Evolutionary conservation across 768 basidiomycete genomes (phyloP).

Genomic region (Suillus luteus): DNA sequence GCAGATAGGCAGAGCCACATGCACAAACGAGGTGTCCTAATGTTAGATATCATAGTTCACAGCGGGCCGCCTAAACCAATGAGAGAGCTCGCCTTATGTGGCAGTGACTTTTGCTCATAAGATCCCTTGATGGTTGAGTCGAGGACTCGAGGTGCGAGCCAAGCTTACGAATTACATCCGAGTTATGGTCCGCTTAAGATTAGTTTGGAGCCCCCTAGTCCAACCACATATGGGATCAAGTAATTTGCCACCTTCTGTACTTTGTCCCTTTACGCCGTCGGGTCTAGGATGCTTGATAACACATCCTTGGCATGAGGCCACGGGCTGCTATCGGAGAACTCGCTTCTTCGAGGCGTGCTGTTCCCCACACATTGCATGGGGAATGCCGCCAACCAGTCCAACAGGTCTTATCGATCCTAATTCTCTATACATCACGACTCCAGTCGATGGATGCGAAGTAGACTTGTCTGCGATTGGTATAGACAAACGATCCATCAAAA

Average conservation of each 20-base stretch:
- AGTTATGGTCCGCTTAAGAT: conserved; percentile 73
- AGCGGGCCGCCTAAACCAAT: too few relatives aligned
- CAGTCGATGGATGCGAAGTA: not conserved
- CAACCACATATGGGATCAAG: conserved; percentile 89
- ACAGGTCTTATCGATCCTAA: not conserved
- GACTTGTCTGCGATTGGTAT: not conserved
- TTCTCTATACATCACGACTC: not conserved
- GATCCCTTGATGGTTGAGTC: too few relatives aligned
- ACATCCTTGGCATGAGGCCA: conserved; percentile 87
- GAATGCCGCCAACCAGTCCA: conserved; percentile 60
- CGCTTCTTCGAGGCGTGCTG: conserved; percentile 77
- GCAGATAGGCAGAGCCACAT: not conserved
- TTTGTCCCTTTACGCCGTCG: conserved; percentile 90
- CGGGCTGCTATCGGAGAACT: conserved; percentile 71
- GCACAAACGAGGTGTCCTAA: not conserved
- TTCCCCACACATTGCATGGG: conserved; percentile 84
- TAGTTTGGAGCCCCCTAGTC: conserved; percentile 39
- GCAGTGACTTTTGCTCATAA: too few relatives aligned
- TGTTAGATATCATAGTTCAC: not conserved
- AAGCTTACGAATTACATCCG: conserved; percentile 91
- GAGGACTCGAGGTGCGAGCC: too few relatives aligned
- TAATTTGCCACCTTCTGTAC: conserved; percentile 84
- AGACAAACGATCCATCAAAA: not conserved
- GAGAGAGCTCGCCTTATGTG: too few relatives aligned
- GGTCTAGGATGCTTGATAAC: conserved; percentile 78